Percentiles rank a stretch among this genome's conserved stretches.
Evolutionary conservation across 257 asterid species (phyloP).

Genomic region (Salvia rosmarinus): DNA sequence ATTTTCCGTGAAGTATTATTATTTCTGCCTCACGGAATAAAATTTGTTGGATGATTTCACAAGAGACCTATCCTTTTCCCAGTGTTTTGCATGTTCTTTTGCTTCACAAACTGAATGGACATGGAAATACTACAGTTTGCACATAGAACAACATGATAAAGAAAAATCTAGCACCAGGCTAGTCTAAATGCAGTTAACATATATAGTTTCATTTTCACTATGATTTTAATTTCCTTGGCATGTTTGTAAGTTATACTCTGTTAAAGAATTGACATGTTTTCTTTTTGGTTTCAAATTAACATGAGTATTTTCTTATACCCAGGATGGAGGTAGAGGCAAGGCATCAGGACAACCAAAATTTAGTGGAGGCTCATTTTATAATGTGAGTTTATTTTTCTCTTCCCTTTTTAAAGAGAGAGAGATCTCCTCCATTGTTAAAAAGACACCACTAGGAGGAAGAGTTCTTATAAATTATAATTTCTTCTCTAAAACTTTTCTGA

Average conservation of each 20-base stretch:
- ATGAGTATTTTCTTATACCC: constrained; percentile 25
- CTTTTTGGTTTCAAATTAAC: neutral
- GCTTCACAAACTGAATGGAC: neutral
- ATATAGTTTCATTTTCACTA: neutral
- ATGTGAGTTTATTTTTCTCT: constrained; percentile 56
- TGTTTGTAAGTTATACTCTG: neutral
- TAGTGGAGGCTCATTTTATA: constrained; percentile 73
- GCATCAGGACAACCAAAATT: constrained; percentile 56
- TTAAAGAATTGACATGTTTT: neutral
- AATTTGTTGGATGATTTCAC: neutral
- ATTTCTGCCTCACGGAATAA: neutral
- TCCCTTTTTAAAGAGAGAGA: constrained; percentile 30
- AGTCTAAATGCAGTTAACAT: neutral
- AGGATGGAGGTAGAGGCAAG: constrained; percentile 68
- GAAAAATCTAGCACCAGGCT: neutral
- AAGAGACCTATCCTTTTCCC: neutral
- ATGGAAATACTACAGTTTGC: neutral
- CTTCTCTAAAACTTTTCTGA: neutral
- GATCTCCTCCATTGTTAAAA: constrained; percentile 14
- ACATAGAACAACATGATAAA: neutral
- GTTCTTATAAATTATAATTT: constrained; percentile 10
- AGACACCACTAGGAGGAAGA: constrained; percentile 8
- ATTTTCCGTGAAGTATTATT: no score
- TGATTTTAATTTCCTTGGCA: constrained; percentile 7
- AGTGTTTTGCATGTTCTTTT: neutral